Percentiles rank a stretch among this genome's conserved stretches.
Evolutionary conservation across 2,329 filamentous ascomycete species (phyloP).

Genomic region (Fusarium newnesense): DNA sequence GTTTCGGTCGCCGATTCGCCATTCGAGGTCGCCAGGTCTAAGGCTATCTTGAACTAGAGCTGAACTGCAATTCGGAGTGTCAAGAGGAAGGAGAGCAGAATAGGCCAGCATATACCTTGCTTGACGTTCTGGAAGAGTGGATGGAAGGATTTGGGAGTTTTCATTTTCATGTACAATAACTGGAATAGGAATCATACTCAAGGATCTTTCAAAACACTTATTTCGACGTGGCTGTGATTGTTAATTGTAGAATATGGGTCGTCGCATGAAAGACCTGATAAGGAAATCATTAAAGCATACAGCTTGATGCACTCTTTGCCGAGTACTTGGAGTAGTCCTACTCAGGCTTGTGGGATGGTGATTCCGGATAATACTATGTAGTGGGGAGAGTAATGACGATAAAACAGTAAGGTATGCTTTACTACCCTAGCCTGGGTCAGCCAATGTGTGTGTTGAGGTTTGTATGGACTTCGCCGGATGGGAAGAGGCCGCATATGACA

Average conservation of each 20-base stretch:
- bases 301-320: not conserved
- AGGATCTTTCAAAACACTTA: constrained; percentile 23
- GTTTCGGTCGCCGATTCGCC: constrained; percentile 33
- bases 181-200: constrained; percentile 28
- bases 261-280: not conserved
- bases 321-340: not conserved
- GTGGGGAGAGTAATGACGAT: not conserved
- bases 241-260: not conserved
- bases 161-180: constrained; percentile 28
- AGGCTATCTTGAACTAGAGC: constrained; percentile 5
- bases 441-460: not conserved
- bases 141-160: constrained; percentile 23
- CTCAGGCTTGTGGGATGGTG: not conserved
- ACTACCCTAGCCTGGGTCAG: not conserved
- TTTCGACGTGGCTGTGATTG: constrained; percentile 6
- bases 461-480: not conserved
- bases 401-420: not conserved
- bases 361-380: not conserved
- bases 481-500: constrained; percentile 27
- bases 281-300: not conserved
- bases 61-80: constrained; percentile 2
- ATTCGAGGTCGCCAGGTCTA: constrained; percentile 25
- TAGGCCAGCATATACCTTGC: constrained; percentile 9
- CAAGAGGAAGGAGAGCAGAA: constrained; percentile 11
- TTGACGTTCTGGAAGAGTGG: constrained; percentile 15